These are phyloP conservation scores for Dactylonectria estremocensis DNA, from an alignment of 2,329 filamentous ascomycete species.

Conservation along the genomic window DNA sequence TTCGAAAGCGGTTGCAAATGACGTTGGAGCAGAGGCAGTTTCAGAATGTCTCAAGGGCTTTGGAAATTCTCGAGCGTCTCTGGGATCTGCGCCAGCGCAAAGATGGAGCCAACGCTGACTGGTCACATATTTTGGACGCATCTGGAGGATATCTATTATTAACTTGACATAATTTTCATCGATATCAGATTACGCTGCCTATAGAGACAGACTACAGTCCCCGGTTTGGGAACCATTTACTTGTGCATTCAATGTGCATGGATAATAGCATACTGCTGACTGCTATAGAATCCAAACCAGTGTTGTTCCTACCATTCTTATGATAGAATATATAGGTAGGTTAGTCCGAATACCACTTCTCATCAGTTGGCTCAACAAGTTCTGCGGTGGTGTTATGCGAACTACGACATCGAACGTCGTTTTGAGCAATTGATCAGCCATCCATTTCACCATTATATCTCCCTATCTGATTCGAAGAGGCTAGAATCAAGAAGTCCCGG, in stretches of 20 bases:
- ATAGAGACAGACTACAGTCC: not conserved
- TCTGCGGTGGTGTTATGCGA: not conserved
- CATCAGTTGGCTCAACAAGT: not conserved
- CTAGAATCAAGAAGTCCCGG: not conserved
- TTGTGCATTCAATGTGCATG: not conserved
- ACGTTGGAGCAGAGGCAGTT: conserved; percentile 11
- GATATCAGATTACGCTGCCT: not conserved
- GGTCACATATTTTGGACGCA: conserved; percentile 18
- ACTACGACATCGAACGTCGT: not conserved
- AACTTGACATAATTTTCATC: not conserved
- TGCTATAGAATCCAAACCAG: no score
- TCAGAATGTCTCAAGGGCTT: conserved; percentile 14
- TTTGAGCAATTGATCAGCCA: not conserved
- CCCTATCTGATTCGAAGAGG: not conserved
- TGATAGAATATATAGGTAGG: no score
- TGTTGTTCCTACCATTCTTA: no score
- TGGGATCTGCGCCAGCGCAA: not conserved
- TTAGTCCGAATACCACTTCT: no score
- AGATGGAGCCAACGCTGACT: conserved; percentile 1
- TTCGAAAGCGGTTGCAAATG: not conserved
- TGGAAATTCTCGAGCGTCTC: conserved; percentile 10
- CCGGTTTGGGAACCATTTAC: not conserved
- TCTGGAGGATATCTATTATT: conserved; percentile 14
- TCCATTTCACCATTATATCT: not conserved
- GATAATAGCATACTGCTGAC: not conserved